Percentiles rank a stretch among this genome's conserved stretches.
Evolutionary conservation across 495 filamentous ascomycete genomes (phyloP).

Genomic region (Sporormia fimetaria): DNA sequence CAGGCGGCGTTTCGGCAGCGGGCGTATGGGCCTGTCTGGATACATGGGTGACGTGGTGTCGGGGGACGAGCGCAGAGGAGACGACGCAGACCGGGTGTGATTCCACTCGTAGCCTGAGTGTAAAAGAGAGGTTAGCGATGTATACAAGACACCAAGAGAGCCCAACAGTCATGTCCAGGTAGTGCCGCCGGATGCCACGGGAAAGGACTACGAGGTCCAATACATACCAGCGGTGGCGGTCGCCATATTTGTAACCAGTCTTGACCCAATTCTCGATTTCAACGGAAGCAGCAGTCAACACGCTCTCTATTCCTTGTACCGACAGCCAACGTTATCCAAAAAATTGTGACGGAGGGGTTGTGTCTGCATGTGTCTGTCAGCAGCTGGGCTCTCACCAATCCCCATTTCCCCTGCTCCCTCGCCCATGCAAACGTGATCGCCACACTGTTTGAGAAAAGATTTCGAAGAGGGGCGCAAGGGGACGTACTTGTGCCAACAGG

Average conservation of each 20-base stretch:
- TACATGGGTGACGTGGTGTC: conserved; percentile 66
- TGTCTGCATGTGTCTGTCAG: too few species aligned
- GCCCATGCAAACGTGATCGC: too few species aligned
- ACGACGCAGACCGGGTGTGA: conserved; percentile 16
- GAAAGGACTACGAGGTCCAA: conserved; percentile 4
- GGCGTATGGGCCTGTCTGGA: conserved; percentile 83
- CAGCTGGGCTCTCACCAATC: too few species aligned
- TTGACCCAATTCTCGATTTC: not conserved
- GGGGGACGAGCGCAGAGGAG: conserved; percentile 35
- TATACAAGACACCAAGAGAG: conserved; percentile 1
- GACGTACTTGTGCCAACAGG: too few species aligned
- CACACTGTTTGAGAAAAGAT: too few species aligned
- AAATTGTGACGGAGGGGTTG: too few species aligned
- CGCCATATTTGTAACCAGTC: conserved; percentile 17
- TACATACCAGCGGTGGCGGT: conserved; percentile 25
- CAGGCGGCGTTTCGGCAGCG: conserved; percentile 76
- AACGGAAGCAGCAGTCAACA: not conserved
- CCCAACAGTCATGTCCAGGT: conserved; percentile 14
- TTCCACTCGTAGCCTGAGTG: conserved; percentile 28
- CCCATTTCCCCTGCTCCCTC: too few species aligned
- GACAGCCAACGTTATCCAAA: too few species aligned
- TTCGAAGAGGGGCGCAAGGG: too few species aligned
- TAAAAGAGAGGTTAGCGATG: conserved; percentile 18
- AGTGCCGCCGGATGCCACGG: not conserved
- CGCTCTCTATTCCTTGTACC: conserved; percentile 1